These are phyloP conservation scores for Marchantia polymorpha DNA, from an alignment of 225 moss, liverwort and hornwort genomes.

Conservation along the genomic window DNA sequence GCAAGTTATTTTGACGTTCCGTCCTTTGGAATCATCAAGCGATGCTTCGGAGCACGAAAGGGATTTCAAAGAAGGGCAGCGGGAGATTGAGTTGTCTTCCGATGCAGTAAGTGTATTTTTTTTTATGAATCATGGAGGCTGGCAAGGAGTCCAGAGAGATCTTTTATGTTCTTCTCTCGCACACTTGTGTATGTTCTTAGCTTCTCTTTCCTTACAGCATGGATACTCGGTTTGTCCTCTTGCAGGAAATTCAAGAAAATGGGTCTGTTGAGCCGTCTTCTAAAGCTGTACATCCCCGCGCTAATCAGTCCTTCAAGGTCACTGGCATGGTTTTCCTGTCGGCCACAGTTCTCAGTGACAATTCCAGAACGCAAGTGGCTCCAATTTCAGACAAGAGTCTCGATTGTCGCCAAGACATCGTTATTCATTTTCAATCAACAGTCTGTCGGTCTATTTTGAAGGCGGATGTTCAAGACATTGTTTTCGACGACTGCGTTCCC, in stretches of 20 bases:
- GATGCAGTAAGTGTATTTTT: constrained; percentile 42
- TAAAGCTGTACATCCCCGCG: constrained; percentile 50
- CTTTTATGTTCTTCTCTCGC: constrained; percentile 5
- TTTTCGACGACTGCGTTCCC: constrained; percentile 90
- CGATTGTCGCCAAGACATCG: constrained; percentile 55
- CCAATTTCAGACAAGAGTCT: constrained; percentile 40
- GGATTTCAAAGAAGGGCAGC: constrained; percentile 49
- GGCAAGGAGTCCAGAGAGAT: not conserved
- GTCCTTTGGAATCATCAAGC: constrained; percentile 52
- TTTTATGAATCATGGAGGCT: not conserved
- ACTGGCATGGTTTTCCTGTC: constrained; percentile 69
- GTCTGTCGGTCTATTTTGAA: constrained; percentile 74
- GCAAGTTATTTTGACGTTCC: constrained; percentile 84
- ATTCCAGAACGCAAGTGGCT: constrained; percentile 29
- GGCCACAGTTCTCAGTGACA: constrained; percentile 58
- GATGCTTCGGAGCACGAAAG: constrained; percentile 30
- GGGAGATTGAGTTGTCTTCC: constrained; percentile 32
- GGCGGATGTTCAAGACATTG: constrained; percentile 88
- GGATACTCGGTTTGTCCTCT: not conserved
- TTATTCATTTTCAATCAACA: constrained; percentile 67
- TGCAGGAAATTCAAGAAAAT: constrained; percentile 56
- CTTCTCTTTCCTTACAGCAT: not conserved
- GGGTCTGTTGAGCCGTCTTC: constrained; percentile 45
- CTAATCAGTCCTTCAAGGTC: constrained; percentile 67
- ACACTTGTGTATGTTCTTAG: not conserved